Evolutionary conservation across 2,329 filamentous ascomycete genomes (phyloP).

Genomic region (Dendryphion nanum): DNA sequence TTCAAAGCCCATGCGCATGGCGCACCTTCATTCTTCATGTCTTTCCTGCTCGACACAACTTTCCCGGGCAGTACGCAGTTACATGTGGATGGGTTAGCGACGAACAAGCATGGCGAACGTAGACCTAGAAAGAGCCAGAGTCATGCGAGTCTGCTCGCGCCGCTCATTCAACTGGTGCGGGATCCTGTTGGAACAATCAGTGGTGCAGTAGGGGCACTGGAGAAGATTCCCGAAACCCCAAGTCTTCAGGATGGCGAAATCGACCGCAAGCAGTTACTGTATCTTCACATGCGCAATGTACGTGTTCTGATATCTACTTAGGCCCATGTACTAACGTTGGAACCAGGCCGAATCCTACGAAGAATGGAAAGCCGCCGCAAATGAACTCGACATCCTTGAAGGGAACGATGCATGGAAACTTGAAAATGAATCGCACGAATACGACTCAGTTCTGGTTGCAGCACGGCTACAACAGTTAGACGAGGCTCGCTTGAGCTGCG

Average conservation of each 20-base stretch:
- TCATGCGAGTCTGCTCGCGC: conserved; percentile 31
- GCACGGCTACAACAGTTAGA: conserved; percentile 72
- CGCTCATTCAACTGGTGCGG: conserved; percentile 36
- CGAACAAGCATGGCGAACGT: conserved; percentile 8
- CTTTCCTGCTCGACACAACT: conserved; percentile 36
- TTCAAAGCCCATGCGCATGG: conserved; percentile 29
- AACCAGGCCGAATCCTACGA: conserved; percentile 63
- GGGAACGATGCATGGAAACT: conserved; percentile 80
- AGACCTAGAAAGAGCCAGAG: conserved; percentile 24
- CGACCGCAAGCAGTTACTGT: conserved; percentile 59
- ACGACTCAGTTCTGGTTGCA: conserved; percentile 68
- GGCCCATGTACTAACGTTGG: conserved; percentile 19
- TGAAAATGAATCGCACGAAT: conserved; percentile 65
- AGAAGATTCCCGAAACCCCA: conserved; percentile 34
- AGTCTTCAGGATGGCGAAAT: conserved; percentile 15
- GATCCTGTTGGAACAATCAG: conserved; percentile 31
- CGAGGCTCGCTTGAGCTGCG: conserved; percentile 67
- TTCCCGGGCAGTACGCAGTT: conserved; percentile 32
- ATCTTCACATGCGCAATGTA: conserved; percentile 65
- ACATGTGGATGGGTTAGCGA: conserved; percentile 13
- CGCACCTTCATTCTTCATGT: conserved; percentile 30
- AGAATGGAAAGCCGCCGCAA: conserved; percentile 75
- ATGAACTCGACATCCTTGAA: conserved; percentile 75
- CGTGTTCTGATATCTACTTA: conserved; percentile 29
- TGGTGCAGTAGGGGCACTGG: conserved; percentile 23